Conservation (phyloP, 192 early-diverging fungal genomes). For the Funneliformis geosporum region DNA sequence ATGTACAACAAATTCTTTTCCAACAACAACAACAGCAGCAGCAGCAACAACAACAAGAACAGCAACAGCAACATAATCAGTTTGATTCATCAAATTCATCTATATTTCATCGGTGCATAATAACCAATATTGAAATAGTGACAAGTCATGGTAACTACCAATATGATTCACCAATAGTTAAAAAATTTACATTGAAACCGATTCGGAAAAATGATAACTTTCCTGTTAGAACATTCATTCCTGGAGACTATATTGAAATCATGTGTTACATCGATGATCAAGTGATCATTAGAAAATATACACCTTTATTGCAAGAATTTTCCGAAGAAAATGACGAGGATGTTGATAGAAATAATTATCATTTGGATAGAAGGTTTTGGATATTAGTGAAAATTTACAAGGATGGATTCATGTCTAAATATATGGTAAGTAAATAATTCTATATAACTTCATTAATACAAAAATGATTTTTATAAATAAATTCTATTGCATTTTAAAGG, state of each 20-base stretch:
- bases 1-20: neutral
- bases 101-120: constrained; percentile 21
- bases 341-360: neutral
- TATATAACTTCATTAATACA: neutral
- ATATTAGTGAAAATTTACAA: constrained; percentile 18
- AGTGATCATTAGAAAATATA: constrained; percentile 15
- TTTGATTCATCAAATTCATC: neutral
- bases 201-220: neutral
- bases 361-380: neutral
- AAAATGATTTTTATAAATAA: neutral
- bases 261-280: constrained; percentile 4
- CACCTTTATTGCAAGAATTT: neutral
- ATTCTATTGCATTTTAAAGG: neutral
- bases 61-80: neutral
- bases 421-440: neutral
- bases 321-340: neutral
- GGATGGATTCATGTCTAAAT: constrained; percentile 18
- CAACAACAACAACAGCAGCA: neutral
- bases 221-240: constrained; percentile 17
- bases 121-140: constrained; percentile 15
- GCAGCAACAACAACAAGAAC: neutral
- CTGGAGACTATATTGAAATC: constrained; percentile 31
- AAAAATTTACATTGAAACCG: constrained; percentile 13
- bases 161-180: neutral
- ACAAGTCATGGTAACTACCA: neutral